Evolutionary conservation across 2,329 filamentous ascomycete genomes (phyloP).

Genomic region (Cladosporium sp.): DNA sequence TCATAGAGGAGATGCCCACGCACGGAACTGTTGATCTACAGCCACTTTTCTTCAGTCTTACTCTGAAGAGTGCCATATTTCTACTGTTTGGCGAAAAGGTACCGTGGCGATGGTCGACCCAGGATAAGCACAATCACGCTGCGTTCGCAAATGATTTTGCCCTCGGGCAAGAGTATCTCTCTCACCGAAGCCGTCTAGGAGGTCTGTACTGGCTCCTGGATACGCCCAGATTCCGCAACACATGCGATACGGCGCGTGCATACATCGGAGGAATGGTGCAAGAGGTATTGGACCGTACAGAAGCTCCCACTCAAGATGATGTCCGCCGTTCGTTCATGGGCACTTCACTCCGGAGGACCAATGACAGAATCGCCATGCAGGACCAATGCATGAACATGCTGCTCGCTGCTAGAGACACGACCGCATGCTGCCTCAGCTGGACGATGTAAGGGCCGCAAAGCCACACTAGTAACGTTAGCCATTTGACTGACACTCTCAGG

Average conservation of each 20-base stretch:
- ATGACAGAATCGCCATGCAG: not conserved
- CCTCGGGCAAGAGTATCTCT: not conserved
- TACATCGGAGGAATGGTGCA: not conserved
- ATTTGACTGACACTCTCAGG: too few relatives aligned
- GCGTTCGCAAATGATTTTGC: not conserved
- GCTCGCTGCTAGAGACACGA: slow-evolving; percentile 50
- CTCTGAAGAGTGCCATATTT: not conserved
- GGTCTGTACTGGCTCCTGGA: not conserved
- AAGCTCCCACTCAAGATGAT: not conserved
- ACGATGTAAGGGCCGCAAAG: not conserved
- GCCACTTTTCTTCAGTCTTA: not conserved
- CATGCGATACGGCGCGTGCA: not conserved
- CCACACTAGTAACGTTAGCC: not conserved
- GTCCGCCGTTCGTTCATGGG: not conserved
- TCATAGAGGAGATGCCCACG: not conserved
- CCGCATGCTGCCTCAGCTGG: slow-evolving; percentile 38
- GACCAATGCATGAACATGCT: slow-evolving; percentile 35
- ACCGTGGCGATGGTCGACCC: not conserved
- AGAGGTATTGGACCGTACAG: not conserved
- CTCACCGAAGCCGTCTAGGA: not conserved
- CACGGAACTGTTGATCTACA: not conserved
- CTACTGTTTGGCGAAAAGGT: not conserved
- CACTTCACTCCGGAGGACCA: not conserved
- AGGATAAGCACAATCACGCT: not conserved
- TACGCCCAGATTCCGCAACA: not conserved